Base-by-base conservation (phyloP, 148 eudicot genomes). In the Beta vulgaris region DNA sequence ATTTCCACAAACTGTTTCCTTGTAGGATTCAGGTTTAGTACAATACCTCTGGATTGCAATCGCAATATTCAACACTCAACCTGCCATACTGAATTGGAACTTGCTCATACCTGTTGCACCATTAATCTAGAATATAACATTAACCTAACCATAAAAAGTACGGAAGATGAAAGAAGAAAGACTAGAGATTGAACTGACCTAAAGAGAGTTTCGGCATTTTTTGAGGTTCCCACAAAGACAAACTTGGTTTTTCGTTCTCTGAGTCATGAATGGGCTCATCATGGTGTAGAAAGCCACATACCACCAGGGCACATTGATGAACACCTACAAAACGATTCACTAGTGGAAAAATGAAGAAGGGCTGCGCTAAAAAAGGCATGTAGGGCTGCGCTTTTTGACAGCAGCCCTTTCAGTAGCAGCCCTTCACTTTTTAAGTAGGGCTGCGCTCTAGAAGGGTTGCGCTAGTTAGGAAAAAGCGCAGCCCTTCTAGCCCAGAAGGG, bases 11-110 rank as follows among this genome's bases (percentile, higher is more conserved):
- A 79, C 60, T 92, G 99, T 65, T 88, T 88, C 68, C 86, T 85
- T 7, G 92, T 75, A 28, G 96, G 87, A 84, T 89, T 95, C n/a
- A 95, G 74, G 55, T 55, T 84, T 69, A 87, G 86, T 69, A 87
- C 91, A 10, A 87, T 91, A 95, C 90, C 72, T 89, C 98, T 7
- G 87, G 87, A 63, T 90, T 82, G 64, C 92, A 90, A 13, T 86
- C 96, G 76, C 89, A 84, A 81, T 72, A 77, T 76, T 87, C 90
- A 19, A 87, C 85, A 73, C 96, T 89, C 74, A 95, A 82, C 32
- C 99, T 97, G 39, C 99, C 99, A 68, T 90, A 95, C 71, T 86
- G 94, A 79, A 88, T 90, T n/a, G 97, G 97, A 35, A 95, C 89
- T 77, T 88, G 91, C 76, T 92, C 83, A 73, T 93, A 93, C 78